Conservation (phyloP, 768 basidiomycete genomes). For the Suillus alpinus region DNA sequence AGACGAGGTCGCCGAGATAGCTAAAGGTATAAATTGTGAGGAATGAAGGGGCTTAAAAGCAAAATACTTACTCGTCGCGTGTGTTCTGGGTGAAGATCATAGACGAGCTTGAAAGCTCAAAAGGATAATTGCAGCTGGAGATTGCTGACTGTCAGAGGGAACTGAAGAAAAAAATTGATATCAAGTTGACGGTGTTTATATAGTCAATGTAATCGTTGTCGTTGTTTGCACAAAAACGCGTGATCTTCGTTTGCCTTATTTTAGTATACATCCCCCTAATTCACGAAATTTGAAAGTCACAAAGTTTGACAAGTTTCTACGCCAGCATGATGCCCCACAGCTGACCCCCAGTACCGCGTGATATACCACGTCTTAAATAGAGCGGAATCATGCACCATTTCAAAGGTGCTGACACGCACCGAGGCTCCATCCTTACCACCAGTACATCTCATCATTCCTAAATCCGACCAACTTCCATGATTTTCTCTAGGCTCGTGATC, state of each 20-base stretch:
- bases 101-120: constrained; percentile 37
- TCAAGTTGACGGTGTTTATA: constrained; percentile 6
- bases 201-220: background rate
- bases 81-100: constrained; percentile 88
- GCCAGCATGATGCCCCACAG: background rate
- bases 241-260: background rate
- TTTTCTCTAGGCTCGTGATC: too few species aligned
- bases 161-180: background rate
- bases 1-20: constrained; percentile 89
- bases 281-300: background rate
- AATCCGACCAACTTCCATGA: background rate
- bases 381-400: too few species aligned
- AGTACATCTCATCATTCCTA: background rate
- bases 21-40: constrained; percentile 39
- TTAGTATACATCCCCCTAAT: background rate
- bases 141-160: background rate
- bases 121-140: background rate
- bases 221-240: background rate
- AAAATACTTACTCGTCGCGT: constrained; percentile 73
- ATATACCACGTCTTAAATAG: too few species aligned
- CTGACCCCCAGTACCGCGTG: background rate
- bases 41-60: background rate
- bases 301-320: background rate
- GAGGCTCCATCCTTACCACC: too few species aligned
- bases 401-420: too few species aligned